Evolutionary conservation across 2,329 filamentous ascomycete species (phyloP), one percentile per base, ranked within the genome.

Genomic region (Penicillium freii): DNA sequence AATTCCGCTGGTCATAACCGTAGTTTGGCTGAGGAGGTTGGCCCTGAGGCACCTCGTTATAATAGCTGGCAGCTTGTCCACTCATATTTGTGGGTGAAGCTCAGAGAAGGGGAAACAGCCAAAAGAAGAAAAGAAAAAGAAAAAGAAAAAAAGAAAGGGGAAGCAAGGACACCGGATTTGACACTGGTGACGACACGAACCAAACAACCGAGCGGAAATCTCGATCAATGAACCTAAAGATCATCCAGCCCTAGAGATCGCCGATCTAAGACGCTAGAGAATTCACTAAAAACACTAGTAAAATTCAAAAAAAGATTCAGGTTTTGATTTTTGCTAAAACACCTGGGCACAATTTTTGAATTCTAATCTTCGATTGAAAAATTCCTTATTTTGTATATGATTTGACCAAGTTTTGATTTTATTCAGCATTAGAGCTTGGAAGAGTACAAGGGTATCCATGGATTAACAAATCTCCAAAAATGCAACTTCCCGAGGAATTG

Each of bases 41-140:
- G 25, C 51, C 66, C 43, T 62, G 62, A 29, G 54, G 53, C 15
- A 64, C 61, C 60, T 71, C 69, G 29, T 63, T 60, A 52, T 75
- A 75, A 50, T 75, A 75, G 53, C 66, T 70, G 11, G 69, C 69
- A 19, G 73, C 73, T 62, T 75, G 68, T 48, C 72, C 73, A 62
- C 71, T 74, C 73, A 75, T 75, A 11, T 36, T 23, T 52, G 39
- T 8, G 4, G 34, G 8, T 31, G 36, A 54, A 25, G 38, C 34
- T 39, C 9, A 23, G 17, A 34, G 21, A 15, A 45, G 39, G 19
- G 39, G 15, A 17, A 21, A 52, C 8, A 7, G 7, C 7, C n/a
- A 23, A 34, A 33, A 9, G n/a, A n/a, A 29, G 15, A 13, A 15
- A 34, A 11, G 6, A 33, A 29, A 17, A 23, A 29, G 13, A 21